Base-by-base conservation (phyloP, 2,329 filamentous ascomycete species). In the Microdochium paspali region DNA sequence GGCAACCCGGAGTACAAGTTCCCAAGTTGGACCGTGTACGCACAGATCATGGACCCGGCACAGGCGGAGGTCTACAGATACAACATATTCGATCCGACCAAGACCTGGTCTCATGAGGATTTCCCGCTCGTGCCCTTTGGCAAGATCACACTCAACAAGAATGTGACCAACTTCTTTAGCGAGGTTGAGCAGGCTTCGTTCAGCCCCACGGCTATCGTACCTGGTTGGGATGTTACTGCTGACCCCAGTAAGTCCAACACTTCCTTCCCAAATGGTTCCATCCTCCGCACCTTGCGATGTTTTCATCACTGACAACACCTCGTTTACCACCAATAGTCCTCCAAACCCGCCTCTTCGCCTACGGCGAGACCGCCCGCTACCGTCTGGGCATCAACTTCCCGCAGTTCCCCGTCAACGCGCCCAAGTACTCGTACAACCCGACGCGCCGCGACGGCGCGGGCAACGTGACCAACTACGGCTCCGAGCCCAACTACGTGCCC, bases 381-480 rank as follows among this genome's bases (percentile, higher is more conserved):
- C 77, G 81, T 42, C 66, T 84, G 2, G 80, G 80, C 28, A 70
- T 70, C 45, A 84, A 84, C 66, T 83, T 81, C 63, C 74, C 81
- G 54, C 77, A 83, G 58, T 75, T 84, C 47, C 79, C 80, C 21
- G 75, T 80, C 55, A 84, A 83, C 65, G 69, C 69, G 46, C 73
- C 78, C 1, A 70, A 68, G 63, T 69, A n/a, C 32, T 7, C 6
- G 15, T 21, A 58, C 66, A 69, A 69, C 66, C 85, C 85, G 53
- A 86, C 81, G 71, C 84, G 88, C 62, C 79, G 85, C 51, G 85
- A 89, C 58, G 86, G 86, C 15, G 60, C 63, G 50, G 89, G 88
- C 83, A 77, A 81, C 49, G 71, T 80, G 59, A 70, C 69, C 48
- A 82, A 82, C 66, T 79, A 81, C 55, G 79, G 78, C 46, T 67